Base-by-base conservation (phyloP, 768 basidiomycete species). In the Hericium erinaceus region DNA sequence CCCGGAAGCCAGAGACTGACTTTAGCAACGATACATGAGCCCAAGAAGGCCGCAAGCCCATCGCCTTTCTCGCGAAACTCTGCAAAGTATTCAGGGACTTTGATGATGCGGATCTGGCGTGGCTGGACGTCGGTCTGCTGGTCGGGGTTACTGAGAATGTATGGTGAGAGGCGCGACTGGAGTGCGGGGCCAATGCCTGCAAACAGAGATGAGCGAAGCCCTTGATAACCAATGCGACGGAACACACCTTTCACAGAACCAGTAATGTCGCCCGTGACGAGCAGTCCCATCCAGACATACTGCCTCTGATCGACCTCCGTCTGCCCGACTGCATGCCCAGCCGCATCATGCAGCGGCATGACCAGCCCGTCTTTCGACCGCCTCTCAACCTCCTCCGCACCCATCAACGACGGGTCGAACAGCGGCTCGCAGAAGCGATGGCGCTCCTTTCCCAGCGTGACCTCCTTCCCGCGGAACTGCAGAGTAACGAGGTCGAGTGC, bases 391-490 rank as follows among this genome's bases (percentile, higher is more conserved):
- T 46, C 24, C 53, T 40, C 15, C 44, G 40, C 39, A n/a, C 58
- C 64, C 57, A 91, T 69, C 44, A 91, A 64, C 3, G 69, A 73
- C 2, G 87, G 85, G 66, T 92, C 85, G 61, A 92, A 94, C 26
- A 97, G 75, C 6, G 92, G 91, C 68, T 95, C 94, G 68, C 90
- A 92, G 72, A 94, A 89, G 41, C 89, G 78, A 74, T 97, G 92
- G 39, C 93, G 79, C 66, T 92, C 91, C 68, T 89, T 90, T 16
- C 93, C 93, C 39, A 95, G 64, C 8, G 87, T 89, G 58, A 95
- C 66, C 41, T 82, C 78, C 65, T 80, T 77, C 10, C 77, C 83
- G n/a, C 81, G 77, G 71, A 90, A 92, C 65, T 87, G 77, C 24
- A 91, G 70, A 9, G 84, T 82, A 39, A 89, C 72, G n/a, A 94